Base-by-base conservation (phyloP, 345 rosid species). In the Eutrema yunnanense region DNA sequence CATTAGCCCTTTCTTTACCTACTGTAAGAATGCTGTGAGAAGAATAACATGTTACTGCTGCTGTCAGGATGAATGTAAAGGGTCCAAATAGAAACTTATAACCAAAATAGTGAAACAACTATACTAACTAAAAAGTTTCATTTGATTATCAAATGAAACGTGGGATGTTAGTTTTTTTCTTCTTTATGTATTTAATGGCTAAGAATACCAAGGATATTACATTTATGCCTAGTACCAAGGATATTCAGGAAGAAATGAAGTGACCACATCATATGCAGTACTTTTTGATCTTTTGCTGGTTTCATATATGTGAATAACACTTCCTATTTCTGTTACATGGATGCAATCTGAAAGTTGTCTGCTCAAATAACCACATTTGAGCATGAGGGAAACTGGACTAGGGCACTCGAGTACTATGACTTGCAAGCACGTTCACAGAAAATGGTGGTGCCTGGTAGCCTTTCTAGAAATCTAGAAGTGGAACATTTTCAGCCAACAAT, bases 361-460 rank as follows among this genome's bases (percentile, higher is more conserved):
- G 88, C 97, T 73, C 98, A 94, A 88, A 86, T 88, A 73, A 84
- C 88, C 65, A 90, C 95, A 77, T 89, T 82, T 79, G 98, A 94
- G 90, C 97, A 91, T 56, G 97, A 91, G 83, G 97, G 97, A 67
- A 86, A 91, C 69, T 94, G 98, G 98, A 86, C 82, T 73, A 89
- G 88, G 82, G 98, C 95, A 54, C 97, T 94, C 54, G 98, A 94
- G 74, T 91, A 86, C 72, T 91, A 94, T 80, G 97, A 94, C 73
- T 75, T 91, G 71, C 97, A 89, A 94, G 88, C 89, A 47, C 86
- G 92, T 60, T 88, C 94, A 30, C 82, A 83, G 71, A 73, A 82
- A 66, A 77, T 79, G 72, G 59, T 76, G 69, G 81, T 75, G 58
- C 46, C 65, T 36, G 67, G 77, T 59, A 73, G 82, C 67, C 54